Evolutionary conservation across 2,329 filamentous ascomycete genomes (phyloP).

Genomic region (Ambrosiella xylebori): DNA sequence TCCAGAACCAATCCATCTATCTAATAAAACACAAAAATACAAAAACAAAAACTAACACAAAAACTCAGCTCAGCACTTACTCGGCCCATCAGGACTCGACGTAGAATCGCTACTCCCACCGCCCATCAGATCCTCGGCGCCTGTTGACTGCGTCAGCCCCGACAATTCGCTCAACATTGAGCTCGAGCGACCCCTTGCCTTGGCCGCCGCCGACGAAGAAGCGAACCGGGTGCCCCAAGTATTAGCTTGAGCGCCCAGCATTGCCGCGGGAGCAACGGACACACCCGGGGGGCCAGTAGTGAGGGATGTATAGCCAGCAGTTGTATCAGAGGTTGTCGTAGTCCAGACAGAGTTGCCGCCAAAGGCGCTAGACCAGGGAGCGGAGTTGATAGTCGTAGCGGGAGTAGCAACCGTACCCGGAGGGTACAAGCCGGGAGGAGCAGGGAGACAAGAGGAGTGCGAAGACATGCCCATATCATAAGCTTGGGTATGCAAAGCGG

Average conservation of each 20-base stretch:
- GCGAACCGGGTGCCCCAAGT: neutral
- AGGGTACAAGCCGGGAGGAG: conserved; percentile 2
- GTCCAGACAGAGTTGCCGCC: neutral
- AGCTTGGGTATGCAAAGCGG: too few species aligned
- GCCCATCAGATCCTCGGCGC: conserved; percentile 13
- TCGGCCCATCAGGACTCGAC: neutral
- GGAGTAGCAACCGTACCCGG: neutral
- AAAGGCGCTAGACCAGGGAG: conserved; percentile 21
- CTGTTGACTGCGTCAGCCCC: conserved; percentile 47
- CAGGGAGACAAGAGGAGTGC: neutral
- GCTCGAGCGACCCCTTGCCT: conserved; percentile 40
- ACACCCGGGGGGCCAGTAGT: neutral
- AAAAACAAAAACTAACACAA: conserved; percentile 8
- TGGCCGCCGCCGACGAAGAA: conserved; percentile 14
- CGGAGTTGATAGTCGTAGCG: neutral
- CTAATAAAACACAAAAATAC: conserved; percentile 5
- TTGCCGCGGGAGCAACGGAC: neutral
- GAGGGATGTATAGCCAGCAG: conserved; percentile 22
- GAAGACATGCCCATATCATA: neutral
- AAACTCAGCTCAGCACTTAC: neutral
- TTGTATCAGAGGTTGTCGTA: conserved; percentile 18
- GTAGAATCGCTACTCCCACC: neutral
- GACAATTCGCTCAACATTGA: conserved; percentile 51
- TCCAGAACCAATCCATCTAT: conserved; percentile 7
- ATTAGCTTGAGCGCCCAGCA: neutral